Conservation (phyloP, 257 asterid genomes). For the Penstemon davidsonii region DNA sequence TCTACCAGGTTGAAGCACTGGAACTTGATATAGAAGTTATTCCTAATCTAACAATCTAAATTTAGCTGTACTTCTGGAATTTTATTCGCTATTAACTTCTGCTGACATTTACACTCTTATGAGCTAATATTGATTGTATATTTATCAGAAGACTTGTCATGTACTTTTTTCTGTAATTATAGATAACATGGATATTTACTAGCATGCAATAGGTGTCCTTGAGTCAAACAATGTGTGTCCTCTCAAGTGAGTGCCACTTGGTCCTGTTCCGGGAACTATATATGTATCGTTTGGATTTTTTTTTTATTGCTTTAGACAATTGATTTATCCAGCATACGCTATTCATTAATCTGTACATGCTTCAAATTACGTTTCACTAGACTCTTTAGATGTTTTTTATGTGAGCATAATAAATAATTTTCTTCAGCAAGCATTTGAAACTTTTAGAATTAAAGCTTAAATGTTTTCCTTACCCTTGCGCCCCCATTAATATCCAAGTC, state of each 20-base stretch:
- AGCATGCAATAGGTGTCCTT: neutral
- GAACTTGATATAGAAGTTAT: neutral
- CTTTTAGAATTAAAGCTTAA: neutral
- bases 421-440: neutral
- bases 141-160: neutral
- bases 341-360: neutral
- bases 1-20: slow-evolving; percentile 44
- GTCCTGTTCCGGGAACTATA: neutral
- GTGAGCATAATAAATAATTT: slow-evolving; percentile 8
- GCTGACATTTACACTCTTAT: neutral
- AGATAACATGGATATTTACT: neutral
- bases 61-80: neutral
- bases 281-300: neutral
- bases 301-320: neutral
- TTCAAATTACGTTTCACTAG: neutral
- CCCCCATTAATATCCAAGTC: neutral
- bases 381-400: neutral
- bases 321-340: slow-evolving; percentile 7
- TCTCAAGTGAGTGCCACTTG: slow-evolving; percentile 1
- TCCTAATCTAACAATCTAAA: neutral
- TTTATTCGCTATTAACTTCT: neutral
- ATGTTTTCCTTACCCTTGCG: neutral
- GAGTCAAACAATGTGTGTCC: neutral
- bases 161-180: neutral
- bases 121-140: neutral